Evolutionary conservation across 1,284 basidiomycete species (phyloP).

Genomic region (Heliocybe sulcata): DNA sequence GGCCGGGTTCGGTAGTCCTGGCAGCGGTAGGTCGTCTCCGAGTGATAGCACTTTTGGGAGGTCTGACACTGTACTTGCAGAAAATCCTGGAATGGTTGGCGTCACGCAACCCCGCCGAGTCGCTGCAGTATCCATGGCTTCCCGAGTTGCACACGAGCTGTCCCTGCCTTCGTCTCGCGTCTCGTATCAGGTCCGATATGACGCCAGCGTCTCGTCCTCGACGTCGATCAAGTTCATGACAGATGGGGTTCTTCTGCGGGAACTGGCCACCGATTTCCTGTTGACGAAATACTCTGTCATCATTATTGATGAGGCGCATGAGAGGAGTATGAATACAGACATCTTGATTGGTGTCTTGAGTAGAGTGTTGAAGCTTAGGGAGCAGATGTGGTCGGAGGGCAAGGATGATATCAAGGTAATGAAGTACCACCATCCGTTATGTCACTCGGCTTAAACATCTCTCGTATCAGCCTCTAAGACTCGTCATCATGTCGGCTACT

Average conservation of each 20-base stretch:
- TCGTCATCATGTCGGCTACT: slow-evolving; percentile 99
- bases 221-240: slow-evolving; percentile 99
- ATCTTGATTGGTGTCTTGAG: slow-evolving; percentile 95
- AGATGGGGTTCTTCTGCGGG: slow-evolving; percentile 93
- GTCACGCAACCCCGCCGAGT: slow-evolving; percentile 97
- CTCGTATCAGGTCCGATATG: slow-evolving; percentile 97
- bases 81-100: slow-evolving; percentile 97
- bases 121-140: slow-evolving; percentile 93
- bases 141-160: slow-evolving; percentile 87
- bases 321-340: slow-evolving; percentile 97
- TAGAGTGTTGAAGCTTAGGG: slow-evolving; percentile 83
- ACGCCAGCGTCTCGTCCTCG: slow-evolving; percentile 72
- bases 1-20: slow-evolving; percentile 86
- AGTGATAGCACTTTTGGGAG: no score
- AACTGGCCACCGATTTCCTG: slow-evolving; percentile 88
- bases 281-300: slow-evolving; percentile 90
- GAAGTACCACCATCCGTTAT: slow-evolving; percentile 2
- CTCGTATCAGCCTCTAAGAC: slow-evolving; percentile 64
- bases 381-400: slow-evolving; percentile 80
- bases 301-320: slow-evolving; percentile 97
- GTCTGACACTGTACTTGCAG: slow-evolving; percentile 29
- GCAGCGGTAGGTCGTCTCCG: slow-evolving; percentile 66
- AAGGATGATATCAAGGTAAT: slow-evolving; percentile 59
- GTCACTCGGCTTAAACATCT: neutral
- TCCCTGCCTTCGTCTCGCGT: slow-evolving; percentile 75